Conservation (phyloP, 2,329 filamentous ascomycete genomes). For the Clathrospora elynae region DNA sequence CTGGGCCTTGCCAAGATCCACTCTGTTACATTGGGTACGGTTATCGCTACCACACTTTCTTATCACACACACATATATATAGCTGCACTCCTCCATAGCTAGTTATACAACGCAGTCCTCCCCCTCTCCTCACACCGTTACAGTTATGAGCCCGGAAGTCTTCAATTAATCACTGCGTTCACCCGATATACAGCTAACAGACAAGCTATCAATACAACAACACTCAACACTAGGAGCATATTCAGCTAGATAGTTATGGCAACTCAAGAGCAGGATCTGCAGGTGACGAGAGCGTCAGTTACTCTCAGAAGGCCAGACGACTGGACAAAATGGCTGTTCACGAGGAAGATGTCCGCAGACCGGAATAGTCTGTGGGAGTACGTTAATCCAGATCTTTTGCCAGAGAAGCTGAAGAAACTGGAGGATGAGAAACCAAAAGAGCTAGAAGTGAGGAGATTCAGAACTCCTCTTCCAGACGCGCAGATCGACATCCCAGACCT, state of each 20-base stretch:
- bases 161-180: too few species aligned
- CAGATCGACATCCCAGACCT: conserved; percentile 1
- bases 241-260: not conserved
- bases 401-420: conserved; percentile 1
- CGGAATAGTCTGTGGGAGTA: conserved; percentile 1
- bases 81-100: too few species aligned
- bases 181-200: not conserved
- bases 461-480: conserved; percentile 1
- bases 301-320: conserved; percentile 1
- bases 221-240: not conserved
- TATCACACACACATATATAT: too few species aligned
- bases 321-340: conserved; percentile 1
- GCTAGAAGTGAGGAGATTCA: conserved; percentile 1
- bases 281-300: not conserved
- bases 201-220: not conserved
- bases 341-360: conserved; percentile 1
- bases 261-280: not conserved
- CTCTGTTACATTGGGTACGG: too few species aligned
- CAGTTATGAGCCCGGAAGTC: too few species aligned
- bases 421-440: not conserved
- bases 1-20: too few species aligned
- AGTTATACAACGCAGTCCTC: too few species aligned
- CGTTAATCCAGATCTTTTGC: conserved; percentile 1
- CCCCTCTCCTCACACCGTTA: too few species aligned
- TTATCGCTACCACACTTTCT: too few species aligned